phyloP scores from a whole-genome alignment of 2,329 filamentous ascomycete species.

The Aspergillus hortae region DNA sequence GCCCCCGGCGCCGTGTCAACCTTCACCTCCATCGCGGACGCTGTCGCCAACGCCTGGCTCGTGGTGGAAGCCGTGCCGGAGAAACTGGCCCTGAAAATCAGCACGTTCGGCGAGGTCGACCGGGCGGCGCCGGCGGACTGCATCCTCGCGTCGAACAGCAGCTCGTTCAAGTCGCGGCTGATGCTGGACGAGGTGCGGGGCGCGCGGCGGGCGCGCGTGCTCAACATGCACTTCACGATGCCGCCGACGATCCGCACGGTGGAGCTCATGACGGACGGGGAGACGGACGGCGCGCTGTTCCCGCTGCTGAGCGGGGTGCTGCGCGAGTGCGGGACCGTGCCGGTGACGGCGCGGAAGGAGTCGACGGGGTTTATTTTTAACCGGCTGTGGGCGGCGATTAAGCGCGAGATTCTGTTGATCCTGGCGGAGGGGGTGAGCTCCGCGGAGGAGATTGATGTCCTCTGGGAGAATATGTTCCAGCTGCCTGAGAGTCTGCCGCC shows the following conservation, averaged over 20 bases:
- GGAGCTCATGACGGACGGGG: conserved; percentile 52
- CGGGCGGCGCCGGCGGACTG: conserved; percentile 40
- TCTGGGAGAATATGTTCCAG: conserved; percentile 39
- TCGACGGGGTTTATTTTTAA: conserved; percentile 55
- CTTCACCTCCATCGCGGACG: conserved; percentile 36
- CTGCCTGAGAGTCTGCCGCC: conserved; percentile 22
- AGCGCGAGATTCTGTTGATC: conserved; percentile 50
- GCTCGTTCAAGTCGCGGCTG: conserved; percentile 49
- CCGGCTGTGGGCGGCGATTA: conserved; percentile 55
- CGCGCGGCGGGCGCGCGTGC: conserved; percentile 19
- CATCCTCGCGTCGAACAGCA: conserved; percentile 50
- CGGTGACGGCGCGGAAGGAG: conserved; percentile 44
- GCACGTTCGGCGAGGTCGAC: conserved; percentile 46
- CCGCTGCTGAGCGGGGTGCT: conserved; percentile 41
- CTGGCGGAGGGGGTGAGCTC: conserved; percentile 49
- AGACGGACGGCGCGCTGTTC: conserved; percentile 44
- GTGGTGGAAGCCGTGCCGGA: conserved; percentile 54
- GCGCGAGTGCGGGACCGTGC: conserved; percentile 40
- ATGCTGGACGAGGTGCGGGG: conserved; percentile 42
- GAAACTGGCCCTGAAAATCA: conserved; percentile 46
- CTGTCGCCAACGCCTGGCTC: conserved; percentile 49
- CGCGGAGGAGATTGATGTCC: conserved; percentile 46
- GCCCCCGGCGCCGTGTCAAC: conserved; percentile 28
- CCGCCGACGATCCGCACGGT: conserved; percentile 43
- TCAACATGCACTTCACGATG: conserved; percentile 54